Base-by-base conservation (phyloP, 2,329 filamentous ascomycete species). In the Exophiala sp. region DNA sequence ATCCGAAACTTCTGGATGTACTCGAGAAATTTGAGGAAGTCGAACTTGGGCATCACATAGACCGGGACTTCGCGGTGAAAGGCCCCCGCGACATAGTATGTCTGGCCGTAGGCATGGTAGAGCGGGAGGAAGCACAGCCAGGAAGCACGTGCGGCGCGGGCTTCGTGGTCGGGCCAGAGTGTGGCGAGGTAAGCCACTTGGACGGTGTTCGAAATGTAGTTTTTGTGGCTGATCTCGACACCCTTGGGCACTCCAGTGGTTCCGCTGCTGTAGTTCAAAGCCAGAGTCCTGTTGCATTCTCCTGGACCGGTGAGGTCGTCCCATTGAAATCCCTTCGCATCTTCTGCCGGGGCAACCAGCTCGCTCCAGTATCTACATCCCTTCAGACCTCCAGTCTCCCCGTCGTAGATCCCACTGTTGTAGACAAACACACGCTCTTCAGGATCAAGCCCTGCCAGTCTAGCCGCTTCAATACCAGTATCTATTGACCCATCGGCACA, bases 191-290 rank as follows among this genome's bases (percentile, higher is more conserved):
- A 54, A 43, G 89, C 69, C 54, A 87, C 64, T 82, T 70, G 58
- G 75, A 79, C 64, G 82, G 82, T 1, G 32, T 78, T 77, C 32
- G 75, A 68, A 24, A 76, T 67, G 22, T 88, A 86, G 58, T 88
- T 85, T 52, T 74, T 72, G 66, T 94, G 88, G n/a, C 82, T 81
- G 57, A 93, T 85, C 67, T 86, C 81, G 11, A 93, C 88, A 9
- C 88, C 88, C 65, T 94, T 94, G 8, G 88, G 86, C 2, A 88
- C 75, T 5, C 88, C 88, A 0, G 88, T 94, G 1, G 85, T 90
- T 9, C 87, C 71, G 43, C 65, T 67, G 57, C 81, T 86, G 68
- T 91, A 94, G 66, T 94, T 93, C 55, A 94, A 76, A 19, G 80
- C 83, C 58, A 83, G 32, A 4, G 53, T 57, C 1, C 23, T 55